These are phyloP conservation scores for Acanthamoeba triangularis DNA, from an alignment of 208 protist species.

Conservation along the genomic window DNA sequence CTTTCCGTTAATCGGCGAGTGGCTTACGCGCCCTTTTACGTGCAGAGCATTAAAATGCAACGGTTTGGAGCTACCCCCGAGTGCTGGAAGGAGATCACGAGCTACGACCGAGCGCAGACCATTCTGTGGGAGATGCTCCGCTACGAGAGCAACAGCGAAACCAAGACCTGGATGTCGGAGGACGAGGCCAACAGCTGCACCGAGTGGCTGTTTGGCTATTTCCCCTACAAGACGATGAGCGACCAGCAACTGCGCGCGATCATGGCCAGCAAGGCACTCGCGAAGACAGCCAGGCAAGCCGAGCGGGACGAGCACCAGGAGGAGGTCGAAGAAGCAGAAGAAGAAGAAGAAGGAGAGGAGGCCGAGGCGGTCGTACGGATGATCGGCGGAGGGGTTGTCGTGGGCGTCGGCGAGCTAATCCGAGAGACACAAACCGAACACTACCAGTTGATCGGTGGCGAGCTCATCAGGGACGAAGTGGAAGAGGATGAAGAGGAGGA, in stretches of 20 bases:
- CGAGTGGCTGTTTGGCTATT: conserved; percentile 38
- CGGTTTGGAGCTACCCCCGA: neutral
- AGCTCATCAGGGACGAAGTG: neutral
- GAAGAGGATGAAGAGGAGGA: neutral
- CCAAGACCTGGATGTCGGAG: neutral
- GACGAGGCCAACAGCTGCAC: conserved; percentile 36
- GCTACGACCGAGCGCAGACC: conserved; percentile 29
- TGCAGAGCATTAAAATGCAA: conserved; percentile 3
- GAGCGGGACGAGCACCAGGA: neutral
- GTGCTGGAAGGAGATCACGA: conserved; percentile 1
- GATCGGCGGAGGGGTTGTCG: neutral
- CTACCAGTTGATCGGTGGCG: neutral
- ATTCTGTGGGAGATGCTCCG: conserved; percentile 31
- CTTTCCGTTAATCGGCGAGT: no score
- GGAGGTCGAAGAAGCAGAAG: neutral
- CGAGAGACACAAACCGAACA: neutral
- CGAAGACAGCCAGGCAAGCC: neutral
- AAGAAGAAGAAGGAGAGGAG: neutral
- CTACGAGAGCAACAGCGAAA: conserved; percentile 33
- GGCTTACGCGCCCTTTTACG: no score
- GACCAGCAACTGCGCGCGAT: neutral
- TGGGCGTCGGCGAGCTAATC: neutral
- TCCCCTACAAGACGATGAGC: conserved; percentile 4
- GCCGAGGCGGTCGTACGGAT: neutral
- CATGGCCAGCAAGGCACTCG: neutral